Evolutionary conservation across 2,329 filamentous ascomycete genomes (phyloP).

Genomic region (Periconia sp.): DNA sequence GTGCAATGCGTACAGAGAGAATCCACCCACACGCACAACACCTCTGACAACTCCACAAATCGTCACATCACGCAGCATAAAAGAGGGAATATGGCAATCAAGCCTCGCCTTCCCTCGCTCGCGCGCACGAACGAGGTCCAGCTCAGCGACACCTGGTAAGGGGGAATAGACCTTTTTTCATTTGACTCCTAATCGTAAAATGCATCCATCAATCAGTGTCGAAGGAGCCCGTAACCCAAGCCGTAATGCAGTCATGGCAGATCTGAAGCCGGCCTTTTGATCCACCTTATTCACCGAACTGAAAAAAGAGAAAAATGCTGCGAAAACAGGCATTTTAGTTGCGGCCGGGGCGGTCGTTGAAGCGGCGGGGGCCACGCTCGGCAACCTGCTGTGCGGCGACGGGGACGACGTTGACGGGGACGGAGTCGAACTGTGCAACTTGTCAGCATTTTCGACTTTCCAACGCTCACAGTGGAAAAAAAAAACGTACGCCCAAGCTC

Average conservation of each 20-base stretch:
- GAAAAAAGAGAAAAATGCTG: slow-evolving; percentile 38
- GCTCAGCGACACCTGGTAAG: slow-evolving; percentile 87
- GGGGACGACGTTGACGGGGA: slow-evolving; percentile 93
- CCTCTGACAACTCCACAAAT: neutral
- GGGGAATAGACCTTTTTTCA: slow-evolving; percentile 43
- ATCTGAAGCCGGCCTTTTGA: slow-evolving; percentile 85
- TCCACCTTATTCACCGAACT: slow-evolving; percentile 39
- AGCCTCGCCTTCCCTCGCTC: slow-evolving; percentile 69
- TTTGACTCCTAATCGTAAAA: slow-evolving; percentile 71
- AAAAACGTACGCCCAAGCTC: slow-evolving; percentile 87
- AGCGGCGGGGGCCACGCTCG: slow-evolving; percentile 75
- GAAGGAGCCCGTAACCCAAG: slow-evolving; percentile 58
- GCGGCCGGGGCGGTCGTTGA: slow-evolving; percentile 62
- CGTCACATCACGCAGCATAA: slow-evolving; percentile 13
- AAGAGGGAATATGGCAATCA: slow-evolving; percentile 75
- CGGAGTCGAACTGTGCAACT: slow-evolving; percentile 78
- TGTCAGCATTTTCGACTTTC: slow-evolving; percentile 12
- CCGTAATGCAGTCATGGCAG: slow-evolving; percentile 95
- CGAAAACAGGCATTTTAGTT: slow-evolving; percentile 47
- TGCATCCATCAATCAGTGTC: slow-evolving; percentile 65
- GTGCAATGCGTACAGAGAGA: too few relatives aligned
- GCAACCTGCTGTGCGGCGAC: slow-evolving; percentile 84
- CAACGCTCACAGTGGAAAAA: slow-evolving; percentile 15
- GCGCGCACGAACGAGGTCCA: slow-evolving; percentile 51
- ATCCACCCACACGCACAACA: neutral